A percentile compares a stretch with the other conserved stretches of the same genome.
phyloP scores from a whole-genome alignment of 768 basidiomycete genomes.

The Cystofilobasidium ferigula region DNA sequence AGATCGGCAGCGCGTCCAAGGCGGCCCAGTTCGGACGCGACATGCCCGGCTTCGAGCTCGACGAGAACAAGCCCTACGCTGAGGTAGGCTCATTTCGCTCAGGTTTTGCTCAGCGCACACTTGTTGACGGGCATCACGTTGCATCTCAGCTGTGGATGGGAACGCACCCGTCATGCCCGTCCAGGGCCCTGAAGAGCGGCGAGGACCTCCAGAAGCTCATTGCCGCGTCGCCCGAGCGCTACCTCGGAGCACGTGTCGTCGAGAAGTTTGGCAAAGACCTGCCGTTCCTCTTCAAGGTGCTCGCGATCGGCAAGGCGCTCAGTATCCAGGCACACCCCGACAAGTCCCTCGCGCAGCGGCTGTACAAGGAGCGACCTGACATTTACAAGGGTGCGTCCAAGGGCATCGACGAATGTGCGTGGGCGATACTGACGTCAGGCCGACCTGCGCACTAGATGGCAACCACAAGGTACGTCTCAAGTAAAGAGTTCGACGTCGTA shows the following conservation, averaged over 20 bases:
- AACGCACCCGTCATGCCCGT: slow-evolving; percentile 71
- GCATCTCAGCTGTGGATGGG: slow-evolving; percentile 99
- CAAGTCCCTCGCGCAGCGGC: slow-evolving; percentile 61
- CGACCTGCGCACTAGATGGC: slow-evolving; percentile 47
- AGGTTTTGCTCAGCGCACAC: no score
- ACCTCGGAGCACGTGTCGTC: slow-evolving; percentile 50
- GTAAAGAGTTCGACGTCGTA: no score
- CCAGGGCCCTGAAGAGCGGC: slow-evolving; percentile 42
- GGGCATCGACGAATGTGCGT: neutral
- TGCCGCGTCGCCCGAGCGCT: slow-evolving; percentile 53
- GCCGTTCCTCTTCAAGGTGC: slow-evolving; percentile 84
- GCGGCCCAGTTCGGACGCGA: slow-evolving; percentile 74
- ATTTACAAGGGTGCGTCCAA: slow-evolving; percentile 72
- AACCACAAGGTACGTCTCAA: slow-evolving; percentile 64
- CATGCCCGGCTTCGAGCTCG: slow-evolving; percentile 55
- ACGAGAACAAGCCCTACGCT: slow-evolving; percentile 71
- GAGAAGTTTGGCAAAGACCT: slow-evolving; percentile 51
- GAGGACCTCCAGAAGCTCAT: slow-evolving; percentile 53
- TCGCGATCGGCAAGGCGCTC: slow-evolving; percentile 77
- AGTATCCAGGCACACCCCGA: slow-evolving; percentile 90
- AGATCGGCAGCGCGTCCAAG: slow-evolving; percentile 45
- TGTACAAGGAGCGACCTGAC: slow-evolving; percentile 59
- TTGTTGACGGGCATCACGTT: no score
- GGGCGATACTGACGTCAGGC: neutral
- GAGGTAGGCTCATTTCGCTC: slow-evolving; percentile 57